Evolutionary conservation across 225 moss, liverwort and hornwort species (phyloP).

Genomic region (Pleurozium schreberi): DNA sequence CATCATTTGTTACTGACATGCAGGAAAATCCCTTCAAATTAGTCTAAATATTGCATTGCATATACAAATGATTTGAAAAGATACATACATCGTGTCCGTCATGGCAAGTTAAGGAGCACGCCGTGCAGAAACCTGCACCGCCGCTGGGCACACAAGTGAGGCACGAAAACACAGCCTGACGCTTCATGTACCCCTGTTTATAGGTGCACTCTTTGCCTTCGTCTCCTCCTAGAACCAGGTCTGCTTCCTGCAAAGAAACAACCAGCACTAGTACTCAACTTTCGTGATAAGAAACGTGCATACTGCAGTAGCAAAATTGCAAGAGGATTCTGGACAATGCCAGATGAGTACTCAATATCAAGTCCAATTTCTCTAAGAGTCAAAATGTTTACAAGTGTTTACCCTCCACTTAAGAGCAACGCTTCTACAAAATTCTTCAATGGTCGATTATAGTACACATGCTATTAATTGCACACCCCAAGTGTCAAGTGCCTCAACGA

Average conservation of each 20-base stretch:
- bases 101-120: constrained; percentile 74
- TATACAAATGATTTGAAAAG: neutral
- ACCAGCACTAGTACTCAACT: neutral
- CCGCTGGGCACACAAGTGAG: constrained; percentile 68
- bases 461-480: too few relatives aligned
- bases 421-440: neutral
- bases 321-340: neutral
- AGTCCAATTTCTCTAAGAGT: neutral
- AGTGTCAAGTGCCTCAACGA: neutral
- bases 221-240: constrained; percentile 78
- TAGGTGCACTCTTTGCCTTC: constrained; percentile 96
- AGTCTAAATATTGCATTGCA: neutral
- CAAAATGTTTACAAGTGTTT: too few relatives aligned
- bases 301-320: neutral
- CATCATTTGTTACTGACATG: neutral
- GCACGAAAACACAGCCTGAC: constrained; percentile 89
- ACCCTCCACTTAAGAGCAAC: neutral
- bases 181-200: constrained; percentile 70
- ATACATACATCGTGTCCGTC: constrained; percentile 68
- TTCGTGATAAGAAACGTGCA: neutral
- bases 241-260: constrained; percentile 52
- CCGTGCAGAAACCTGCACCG: constrained; percentile 74
- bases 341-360: neutral
- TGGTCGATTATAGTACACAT: neutral
- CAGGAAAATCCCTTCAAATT: neutral